Conservation (phyloP, 257 asterid species). For the Capsicum chinense region DNA sequence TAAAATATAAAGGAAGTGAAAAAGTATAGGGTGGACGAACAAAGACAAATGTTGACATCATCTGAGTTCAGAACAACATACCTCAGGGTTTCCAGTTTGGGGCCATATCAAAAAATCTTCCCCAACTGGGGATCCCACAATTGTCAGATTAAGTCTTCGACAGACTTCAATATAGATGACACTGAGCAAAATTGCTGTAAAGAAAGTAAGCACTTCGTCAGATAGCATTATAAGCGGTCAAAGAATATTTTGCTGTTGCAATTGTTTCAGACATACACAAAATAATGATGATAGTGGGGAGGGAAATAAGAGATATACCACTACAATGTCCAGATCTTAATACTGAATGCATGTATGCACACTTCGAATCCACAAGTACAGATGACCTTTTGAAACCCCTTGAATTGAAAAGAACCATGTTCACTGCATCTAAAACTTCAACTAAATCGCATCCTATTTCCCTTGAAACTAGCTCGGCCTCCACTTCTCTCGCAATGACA, state of each 20-base stretch:
- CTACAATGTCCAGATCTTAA: conserved; percentile 76
- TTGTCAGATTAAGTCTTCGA: conserved; percentile 80
- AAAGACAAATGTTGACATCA: not conserved
- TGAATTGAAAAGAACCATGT: conserved; percentile 68
- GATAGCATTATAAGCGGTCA: conserved; percentile 14
- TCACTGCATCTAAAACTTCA: conserved; percentile 87
- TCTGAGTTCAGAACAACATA: conserved; percentile 34
- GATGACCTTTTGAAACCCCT: conserved; percentile 86
- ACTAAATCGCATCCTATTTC: conserved; percentile 82
- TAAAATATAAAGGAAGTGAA: conserved; percentile 22
- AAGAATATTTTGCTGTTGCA: conserved; percentile 6
- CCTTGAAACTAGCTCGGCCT: conserved; percentile 79
- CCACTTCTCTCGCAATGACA: conserved; percentile 80
- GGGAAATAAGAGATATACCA: conserved; percentile 52
- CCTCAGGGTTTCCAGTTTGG: conserved; percentile 92
- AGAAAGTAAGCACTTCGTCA: conserved; percentile 33
- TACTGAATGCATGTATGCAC: conserved; percentile 83
- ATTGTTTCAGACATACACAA: not conserved
- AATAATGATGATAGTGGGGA: not conserved
- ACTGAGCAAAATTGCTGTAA: conserved; percentile 87
- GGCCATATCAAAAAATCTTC: conserved; percentile 99
- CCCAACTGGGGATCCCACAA: conserved; percentile 98
- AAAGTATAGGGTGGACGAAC: not conserved
- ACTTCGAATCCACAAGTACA: conserved; percentile 71
- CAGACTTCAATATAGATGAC: conserved; percentile 96